These are phyloP conservation scores for Puya raimondii DNA, from an alignment of 176 grass and related monocot genomes.

Conservation along the genomic window DNA sequence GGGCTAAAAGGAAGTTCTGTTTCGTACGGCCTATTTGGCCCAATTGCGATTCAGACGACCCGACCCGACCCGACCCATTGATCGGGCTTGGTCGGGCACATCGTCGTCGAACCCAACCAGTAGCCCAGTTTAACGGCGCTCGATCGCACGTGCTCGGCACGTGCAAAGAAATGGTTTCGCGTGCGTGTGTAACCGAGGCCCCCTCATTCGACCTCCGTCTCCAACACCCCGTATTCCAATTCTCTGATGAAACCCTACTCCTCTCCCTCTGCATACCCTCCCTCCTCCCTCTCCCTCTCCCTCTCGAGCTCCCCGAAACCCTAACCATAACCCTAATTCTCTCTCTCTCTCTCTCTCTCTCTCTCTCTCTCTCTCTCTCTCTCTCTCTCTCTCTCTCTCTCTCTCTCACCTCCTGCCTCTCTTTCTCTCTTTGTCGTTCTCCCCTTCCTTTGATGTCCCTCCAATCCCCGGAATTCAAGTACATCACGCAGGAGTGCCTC, in stretches of 20 bases:
- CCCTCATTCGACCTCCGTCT: too few relatives aligned
- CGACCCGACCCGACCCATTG: too few relatives aligned
- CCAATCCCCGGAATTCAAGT: conserved; percentile 54
- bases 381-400: conserved; percentile 8
- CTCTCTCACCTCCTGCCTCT: not conserved
- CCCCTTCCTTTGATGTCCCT: conserved; percentile 16
- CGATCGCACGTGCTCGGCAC: too few relatives aligned
- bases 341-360: not conserved
- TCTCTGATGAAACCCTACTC: conserved; percentile 7
- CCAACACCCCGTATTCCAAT: conserved; percentile 5
- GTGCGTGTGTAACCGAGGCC: too few relatives aligned
- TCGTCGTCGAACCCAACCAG: too few relatives aligned
- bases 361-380: conserved; percentile 13
- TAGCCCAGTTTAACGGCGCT: too few relatives aligned
- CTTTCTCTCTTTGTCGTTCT: not conserved
- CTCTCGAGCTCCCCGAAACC: conserved; percentile 34
- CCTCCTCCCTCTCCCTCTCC: conserved; percentile 5
- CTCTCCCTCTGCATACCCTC: not conserved
- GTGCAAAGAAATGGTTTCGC: too few relatives aligned
- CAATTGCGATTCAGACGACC: too few relatives aligned
- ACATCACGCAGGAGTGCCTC: conserved; percentile 75
- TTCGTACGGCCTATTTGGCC: too few relatives aligned
- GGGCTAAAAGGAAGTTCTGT: too few relatives aligned
- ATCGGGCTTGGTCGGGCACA: too few relatives aligned
- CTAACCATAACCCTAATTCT: conserved; percentile 20